Evolutionary conservation across 164 flowering plant genomes (phyloP), one percentile per base, ranked within the genome.

Genomic region (Sextonia rubra): DNA sequence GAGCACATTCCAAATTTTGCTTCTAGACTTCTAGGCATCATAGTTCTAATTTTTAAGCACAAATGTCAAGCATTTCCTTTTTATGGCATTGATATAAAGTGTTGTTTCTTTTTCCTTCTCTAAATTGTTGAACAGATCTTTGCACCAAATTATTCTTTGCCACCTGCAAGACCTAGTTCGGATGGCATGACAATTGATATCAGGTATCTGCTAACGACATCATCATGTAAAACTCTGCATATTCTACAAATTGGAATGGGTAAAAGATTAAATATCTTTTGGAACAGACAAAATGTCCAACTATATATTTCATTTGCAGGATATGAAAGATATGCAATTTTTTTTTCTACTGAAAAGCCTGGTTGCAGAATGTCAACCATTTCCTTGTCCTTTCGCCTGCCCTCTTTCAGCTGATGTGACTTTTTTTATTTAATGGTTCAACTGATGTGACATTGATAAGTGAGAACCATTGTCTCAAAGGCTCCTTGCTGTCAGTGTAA

Each of bases 101-200:
- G 66, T 14, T n/a, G 18, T 2, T 48, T 69, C 17, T 64, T 68
- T 29, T 76, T 3, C 22, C 20, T 47, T 73, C 55, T 68, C 23
- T 68, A 65, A 29, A 17, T 37, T 37, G 8, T 64, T 73, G 44
- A 12, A 64, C 77, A 89, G 91, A 82, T 82, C 2, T 89, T 76
- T 71, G 71, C 87, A 4, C 91, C 90, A 25, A 85, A 89, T 82
- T 89, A 89, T 77, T 73, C 84, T 64, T 67, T 78, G 68, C 91
- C 91, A 8, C 88, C 84, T 23, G 67, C 82, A 47, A 77, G 82
- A 67, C 72, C 73, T 69, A 79, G 69, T 78, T 81, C 84, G 65
- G 91, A 87, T 81, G 87, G 86, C 25, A 56, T 85, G 80, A 77
- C 89, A 47, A 83, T 89, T 74, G 90, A 86, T 80, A 83, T 89